Conservation (phyloP, 1,284 basidiomycete genomes). For the Fistulinella cinereoalba region DNA sequence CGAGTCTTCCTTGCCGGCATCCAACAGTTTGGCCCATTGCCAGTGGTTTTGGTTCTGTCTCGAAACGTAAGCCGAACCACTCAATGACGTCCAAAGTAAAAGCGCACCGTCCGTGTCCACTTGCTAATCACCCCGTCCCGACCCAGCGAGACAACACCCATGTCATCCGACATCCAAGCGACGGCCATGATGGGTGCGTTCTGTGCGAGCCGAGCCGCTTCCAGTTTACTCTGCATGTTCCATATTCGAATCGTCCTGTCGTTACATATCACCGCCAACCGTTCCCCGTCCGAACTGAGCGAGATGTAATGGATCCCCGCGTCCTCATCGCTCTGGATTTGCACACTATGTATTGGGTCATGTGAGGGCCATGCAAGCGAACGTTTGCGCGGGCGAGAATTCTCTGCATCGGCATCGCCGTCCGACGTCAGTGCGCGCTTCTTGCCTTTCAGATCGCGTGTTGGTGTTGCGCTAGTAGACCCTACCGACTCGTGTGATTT, state of each 20-base stretch:
- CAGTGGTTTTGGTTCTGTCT: constrained; percentile 50
- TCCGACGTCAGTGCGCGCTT: constrained; percentile 29
- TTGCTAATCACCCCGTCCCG: constrained; percentile 56
- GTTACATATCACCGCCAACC: constrained; percentile 51
- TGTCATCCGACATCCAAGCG: constrained; percentile 56
- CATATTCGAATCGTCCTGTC: constrained; percentile 62
- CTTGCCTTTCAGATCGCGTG: constrained; percentile 31
- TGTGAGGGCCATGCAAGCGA: constrained; percentile 41
- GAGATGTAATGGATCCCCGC: constrained; percentile 42
- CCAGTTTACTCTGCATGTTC: constrained; percentile 25
- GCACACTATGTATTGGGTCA: constrained; percentile 34
- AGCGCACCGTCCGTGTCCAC: constrained; percentile 54
- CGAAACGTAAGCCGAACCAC: neutral
- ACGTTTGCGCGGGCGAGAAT: constrained; percentile 33
- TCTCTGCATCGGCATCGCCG: constrained; percentile 23
- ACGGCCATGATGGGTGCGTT: constrained; percentile 43
- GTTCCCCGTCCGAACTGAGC: constrained; percentile 47
- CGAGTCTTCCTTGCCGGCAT: constrained; percentile 45
- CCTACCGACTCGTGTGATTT: constrained; percentile 9
- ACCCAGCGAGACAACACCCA: constrained; percentile 51
- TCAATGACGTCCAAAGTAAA: neutral
- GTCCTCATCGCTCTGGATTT: constrained; percentile 43
- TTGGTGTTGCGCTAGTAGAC: constrained; percentile 29
- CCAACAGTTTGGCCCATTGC: constrained; percentile 54
- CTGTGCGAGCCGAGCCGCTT: constrained; percentile 39